Conservation (phyloP, 208 protist genomes). For the Leptomonas seymouri region DNA sequence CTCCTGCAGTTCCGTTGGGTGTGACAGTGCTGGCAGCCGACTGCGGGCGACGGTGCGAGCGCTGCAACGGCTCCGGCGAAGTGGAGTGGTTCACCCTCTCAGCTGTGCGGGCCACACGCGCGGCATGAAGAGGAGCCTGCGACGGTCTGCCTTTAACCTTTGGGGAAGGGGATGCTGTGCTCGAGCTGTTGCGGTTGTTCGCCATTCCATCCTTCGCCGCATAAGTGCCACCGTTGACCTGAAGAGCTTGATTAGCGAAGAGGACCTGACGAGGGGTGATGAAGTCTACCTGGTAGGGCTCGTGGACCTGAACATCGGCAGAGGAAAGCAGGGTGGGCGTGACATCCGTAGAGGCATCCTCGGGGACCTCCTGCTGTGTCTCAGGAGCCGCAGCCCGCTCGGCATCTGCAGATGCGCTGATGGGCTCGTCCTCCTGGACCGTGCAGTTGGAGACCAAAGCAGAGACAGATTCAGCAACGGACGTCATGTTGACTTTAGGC, state of each 20-base stretch:
- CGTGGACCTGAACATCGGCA: slow-evolving; percentile 12
- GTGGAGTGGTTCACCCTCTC: background rate
- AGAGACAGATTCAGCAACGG: background rate
- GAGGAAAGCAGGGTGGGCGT: background rate
- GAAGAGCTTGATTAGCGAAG: background rate
- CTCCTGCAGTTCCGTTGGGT: background rate
- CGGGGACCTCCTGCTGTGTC: background rate
- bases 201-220: background rate
- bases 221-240: background rate
- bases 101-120: background rate
- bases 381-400: background rate
- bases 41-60: slow-evolving; percentile 2
- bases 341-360: background rate
- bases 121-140: slow-evolving; percentile 12
- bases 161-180: background rate
- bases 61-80: background rate
- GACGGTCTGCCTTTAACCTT: slow-evolving; percentile 11
- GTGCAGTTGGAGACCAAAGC: background rate
- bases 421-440: background rate
- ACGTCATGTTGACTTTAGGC: background rate
- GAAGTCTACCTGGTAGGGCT: slow-evolving; percentile 18
- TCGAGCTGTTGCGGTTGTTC: background rate
- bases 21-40: background rate
- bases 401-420: background rate
- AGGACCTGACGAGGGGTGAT: slow-evolving; percentile 1